phyloP scores from a whole-genome alignment of 2,329 filamentous ascomycete genomes.

The Colletotrichum plurivorum region DNA sequence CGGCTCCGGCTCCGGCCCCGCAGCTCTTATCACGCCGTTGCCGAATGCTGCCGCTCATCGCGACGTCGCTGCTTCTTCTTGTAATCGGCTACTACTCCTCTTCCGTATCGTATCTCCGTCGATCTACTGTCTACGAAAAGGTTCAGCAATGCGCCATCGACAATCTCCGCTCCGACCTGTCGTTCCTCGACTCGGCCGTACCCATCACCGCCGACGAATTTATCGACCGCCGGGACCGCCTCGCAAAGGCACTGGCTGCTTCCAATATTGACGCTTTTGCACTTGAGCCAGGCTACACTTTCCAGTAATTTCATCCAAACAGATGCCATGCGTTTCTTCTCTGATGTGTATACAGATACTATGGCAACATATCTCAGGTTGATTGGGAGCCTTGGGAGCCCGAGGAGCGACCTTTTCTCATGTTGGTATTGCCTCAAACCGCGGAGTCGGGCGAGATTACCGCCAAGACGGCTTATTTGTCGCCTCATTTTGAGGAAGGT shows the following conservation, averaged over 20 bases:
- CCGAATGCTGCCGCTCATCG: conserved; percentile 7
- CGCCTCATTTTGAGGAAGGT: conserved; percentile 73
- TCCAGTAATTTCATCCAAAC: conserved; percentile 59
- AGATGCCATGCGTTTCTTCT: background rate
- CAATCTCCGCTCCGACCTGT: conserved; percentile 63
- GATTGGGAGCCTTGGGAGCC: conserved; percentile 78
- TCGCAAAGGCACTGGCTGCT: conserved; percentile 67
- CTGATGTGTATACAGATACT: conserved; percentile 56
- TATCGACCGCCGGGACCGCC: conserved; percentile 66
- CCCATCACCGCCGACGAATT: conserved; percentile 67
- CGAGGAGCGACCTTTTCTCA: conserved; percentile 74
- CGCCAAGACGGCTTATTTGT: conserved; percentile 71
- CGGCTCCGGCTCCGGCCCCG: background rate
- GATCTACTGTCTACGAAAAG: conserved; percentile 1
- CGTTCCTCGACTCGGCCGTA: conserved; percentile 64
- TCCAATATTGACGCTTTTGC: conserved; percentile 71
- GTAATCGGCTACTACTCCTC: conserved; percentile 12
- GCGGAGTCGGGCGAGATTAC: conserved; percentile 55
- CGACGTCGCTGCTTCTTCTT: conserved; percentile 8
- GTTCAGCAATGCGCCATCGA: conserved; percentile 64
- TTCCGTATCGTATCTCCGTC: background rate
- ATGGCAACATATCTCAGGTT: conserved; percentile 71
- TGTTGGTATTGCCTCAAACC: conserved; percentile 68
- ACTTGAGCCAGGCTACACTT: conserved; percentile 75
- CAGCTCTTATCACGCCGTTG: background rate